Base-by-base conservation (phyloP, 208 protist species). In the Eutreptiella sp. region DNA sequence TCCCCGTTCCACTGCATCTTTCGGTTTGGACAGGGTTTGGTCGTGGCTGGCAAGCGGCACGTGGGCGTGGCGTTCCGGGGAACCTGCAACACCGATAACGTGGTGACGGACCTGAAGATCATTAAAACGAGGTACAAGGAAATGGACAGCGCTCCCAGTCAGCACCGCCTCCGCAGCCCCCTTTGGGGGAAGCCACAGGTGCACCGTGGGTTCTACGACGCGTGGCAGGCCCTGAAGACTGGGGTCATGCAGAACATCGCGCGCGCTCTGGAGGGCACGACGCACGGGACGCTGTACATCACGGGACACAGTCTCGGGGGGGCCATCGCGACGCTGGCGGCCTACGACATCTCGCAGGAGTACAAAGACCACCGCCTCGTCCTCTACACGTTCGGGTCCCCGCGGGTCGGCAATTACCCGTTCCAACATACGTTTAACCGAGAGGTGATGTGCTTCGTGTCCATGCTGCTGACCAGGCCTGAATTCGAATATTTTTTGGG, bases 281-380 rank as follows among this genome's bases (percentile, higher is more conserved):
- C 33, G 21, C 21, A 53, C 21, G n/a, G 9, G 31, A 7, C 14
- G 36, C 53, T 62, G 9, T 62, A 57, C 9, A 14, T 62, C 50
- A 62, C 54, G 21, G 54, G 54, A 16, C 54, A 62, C 23, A 62
- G 46, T 9, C 54, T 62, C 11, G 54, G 54, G 9, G 54, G 50
- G 11, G 54, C 50, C 11, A 14, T 62, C 16, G 54, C 54, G n/a
- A 28, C 16, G 14, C 33, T 62, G 21, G 54, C 54, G 16, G 53
- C 11, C 46, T 57, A 23, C 46, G 54, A 62, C 31, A 7, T 62
- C 11, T 14, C 53, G 14, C 72, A 68, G n/a, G 63, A 77, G 59
- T n/a, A n/a, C n/a, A n/a, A n/a, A n/a, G n/a, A n/a, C n/a, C n/a
- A n/a, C n/a, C n/a, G n/a, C n/a, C 71, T 88, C 42, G 57, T 19